phyloP scores from a whole-genome alignment of 2,329 filamentous ascomycete genomes.

The Boeremia lycopersici region DNA sequence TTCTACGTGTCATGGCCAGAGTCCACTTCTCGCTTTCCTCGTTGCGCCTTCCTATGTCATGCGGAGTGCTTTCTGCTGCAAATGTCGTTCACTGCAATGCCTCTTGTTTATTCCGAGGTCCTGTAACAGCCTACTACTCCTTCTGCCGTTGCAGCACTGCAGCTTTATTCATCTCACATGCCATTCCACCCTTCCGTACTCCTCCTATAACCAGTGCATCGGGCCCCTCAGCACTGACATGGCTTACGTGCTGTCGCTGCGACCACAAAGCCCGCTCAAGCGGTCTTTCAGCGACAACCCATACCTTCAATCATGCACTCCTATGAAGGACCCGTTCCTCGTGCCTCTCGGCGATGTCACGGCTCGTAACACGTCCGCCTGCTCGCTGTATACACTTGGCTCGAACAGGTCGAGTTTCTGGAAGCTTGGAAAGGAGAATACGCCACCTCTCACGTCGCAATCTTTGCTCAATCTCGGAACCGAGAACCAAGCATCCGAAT shows the following conservation, averaged over 20 bases:
- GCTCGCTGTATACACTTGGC: constrained; percentile 42
- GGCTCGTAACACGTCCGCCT: constrained; percentile 43
- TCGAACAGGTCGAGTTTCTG: constrained; percentile 32
- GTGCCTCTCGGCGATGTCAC: constrained; percentile 36
- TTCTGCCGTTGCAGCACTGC: constrained; percentile 37
- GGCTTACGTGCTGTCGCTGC: constrained; percentile 50
- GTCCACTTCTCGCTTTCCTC: constrained; percentile 8
- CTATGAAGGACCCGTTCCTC: constrained; percentile 33
- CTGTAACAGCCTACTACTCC: constrained; percentile 31
- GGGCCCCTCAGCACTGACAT: constrained; percentile 31
- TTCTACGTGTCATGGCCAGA: constrained; percentile 21
- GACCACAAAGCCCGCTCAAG: constrained; percentile 48
- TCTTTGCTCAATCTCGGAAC: constrained; percentile 43
- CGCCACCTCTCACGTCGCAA: constrained; percentile 38
- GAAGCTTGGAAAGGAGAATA: constrained; percentile 41
- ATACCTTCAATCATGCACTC: constrained; percentile 44
- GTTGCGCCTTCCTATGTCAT: constrained; percentile 31
- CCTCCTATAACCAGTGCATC: constrained; percentile 30
- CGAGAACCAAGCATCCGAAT: constrained; percentile 19
- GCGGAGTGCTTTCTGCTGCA: constrained; percentile 21
- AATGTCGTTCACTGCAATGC: constrained; percentile 15
- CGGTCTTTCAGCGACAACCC: constrained; percentile 51
- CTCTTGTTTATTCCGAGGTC: constrained; percentile 17
- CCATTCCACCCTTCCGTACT: constrained; percentile 29
- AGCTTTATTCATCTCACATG: constrained; percentile 49